Evolutionary conservation across 768 basidiomycete genomes (phyloP).

Genomic region (Russula abietina): DNA sequence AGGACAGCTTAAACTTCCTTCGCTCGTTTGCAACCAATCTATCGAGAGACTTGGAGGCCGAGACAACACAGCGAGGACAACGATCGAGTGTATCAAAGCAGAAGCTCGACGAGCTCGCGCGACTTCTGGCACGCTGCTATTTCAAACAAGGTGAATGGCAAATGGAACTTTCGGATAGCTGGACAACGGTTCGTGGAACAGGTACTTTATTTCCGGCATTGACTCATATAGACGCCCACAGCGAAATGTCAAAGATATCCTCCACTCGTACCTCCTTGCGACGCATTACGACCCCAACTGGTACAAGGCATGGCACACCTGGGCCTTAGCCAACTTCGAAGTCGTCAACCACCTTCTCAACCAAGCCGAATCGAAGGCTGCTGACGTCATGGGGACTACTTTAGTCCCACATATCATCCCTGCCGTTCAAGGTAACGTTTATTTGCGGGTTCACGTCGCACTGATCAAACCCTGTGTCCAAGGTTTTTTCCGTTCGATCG

Average conservation of each 20-base stretch:
- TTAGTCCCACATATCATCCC: constrained; percentile 84
- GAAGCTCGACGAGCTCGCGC: constrained; percentile 65
- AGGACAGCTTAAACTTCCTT: constrained; percentile 77
- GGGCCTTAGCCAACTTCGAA: constrained; percentile 95
- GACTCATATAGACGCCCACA: constrained; percentile 33
- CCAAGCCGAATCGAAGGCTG: constrained; percentile 47
- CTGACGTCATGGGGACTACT: constrained; percentile 53
- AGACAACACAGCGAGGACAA: constrained; percentile 42
- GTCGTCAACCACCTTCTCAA: constrained; percentile 79
- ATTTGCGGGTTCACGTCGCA: not conserved
- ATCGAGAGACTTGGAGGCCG: constrained; percentile 64
- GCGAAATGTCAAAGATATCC: constrained; percentile 75
- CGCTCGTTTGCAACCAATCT: constrained; percentile 76
- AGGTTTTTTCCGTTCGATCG: constrained; percentile 96
- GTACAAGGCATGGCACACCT: constrained; percentile 99
- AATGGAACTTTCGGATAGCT: constrained; percentile 68
- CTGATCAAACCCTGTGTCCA: constrained; percentile 19
- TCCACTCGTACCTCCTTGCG: constrained; percentile 78
- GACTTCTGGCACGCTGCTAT: constrained; percentile 92
- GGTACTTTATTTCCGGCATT: not conserved
- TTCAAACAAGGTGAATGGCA: constrained; percentile 98
- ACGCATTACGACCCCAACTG: constrained; percentile 91
- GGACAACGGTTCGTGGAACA: constrained; percentile 58
- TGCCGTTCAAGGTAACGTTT: constrained; percentile 70
- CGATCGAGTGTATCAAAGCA: constrained; percentile 51